Percentiles rank a stretch among this genome's conserved stretches.
phyloP scores from a whole-genome alignment of 768 basidiomycete genomes.

The Boletellus ananas region DNA sequence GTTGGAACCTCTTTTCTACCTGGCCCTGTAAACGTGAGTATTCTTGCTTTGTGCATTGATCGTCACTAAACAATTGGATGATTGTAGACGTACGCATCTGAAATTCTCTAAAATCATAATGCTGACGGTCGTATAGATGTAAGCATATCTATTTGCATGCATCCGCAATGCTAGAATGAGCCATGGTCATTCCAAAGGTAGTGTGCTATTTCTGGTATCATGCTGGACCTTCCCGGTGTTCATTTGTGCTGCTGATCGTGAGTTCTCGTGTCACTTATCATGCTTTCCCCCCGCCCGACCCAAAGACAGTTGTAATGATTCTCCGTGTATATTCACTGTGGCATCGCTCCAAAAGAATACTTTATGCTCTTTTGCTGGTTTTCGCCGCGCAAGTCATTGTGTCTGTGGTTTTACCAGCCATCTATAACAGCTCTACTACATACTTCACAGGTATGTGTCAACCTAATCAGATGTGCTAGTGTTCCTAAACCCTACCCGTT shows the following conservation, averaged over 20 bases:
- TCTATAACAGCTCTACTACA: neutral
- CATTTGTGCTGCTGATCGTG: slow-evolving; percentile 1
- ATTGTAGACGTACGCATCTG: neutral
- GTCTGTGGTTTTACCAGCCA: neutral
- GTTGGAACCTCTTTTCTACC: neutral
- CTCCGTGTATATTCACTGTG: slow-evolving; percentile 11
- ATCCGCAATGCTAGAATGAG: neutral
- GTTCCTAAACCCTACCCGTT: neutral
- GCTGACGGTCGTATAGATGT: slow-evolving; percentile 1
- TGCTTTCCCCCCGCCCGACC: neutral
- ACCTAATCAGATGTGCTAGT: too few species aligned
- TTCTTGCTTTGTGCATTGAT: neutral
- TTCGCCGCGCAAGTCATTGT: neutral
- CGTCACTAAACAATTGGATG: neutral
- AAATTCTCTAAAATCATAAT: too few species aligned
- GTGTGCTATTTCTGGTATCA: neutral
- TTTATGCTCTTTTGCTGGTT: neutral
- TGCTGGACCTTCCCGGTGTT: neutral
- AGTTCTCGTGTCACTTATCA: neutral
- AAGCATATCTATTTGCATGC: neutral
- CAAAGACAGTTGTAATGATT: slow-evolving; percentile 7
- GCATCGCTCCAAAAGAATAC: neutral
- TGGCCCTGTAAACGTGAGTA: neutral
- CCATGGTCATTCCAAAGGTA: neutral
- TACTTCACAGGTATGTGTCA: neutral